Evolutionary conservation across 2,329 filamentous ascomycete species (phyloP), one percentile per base, ranked within the genome.

Genomic region (Hymenoscyphus infarciens): DNA sequence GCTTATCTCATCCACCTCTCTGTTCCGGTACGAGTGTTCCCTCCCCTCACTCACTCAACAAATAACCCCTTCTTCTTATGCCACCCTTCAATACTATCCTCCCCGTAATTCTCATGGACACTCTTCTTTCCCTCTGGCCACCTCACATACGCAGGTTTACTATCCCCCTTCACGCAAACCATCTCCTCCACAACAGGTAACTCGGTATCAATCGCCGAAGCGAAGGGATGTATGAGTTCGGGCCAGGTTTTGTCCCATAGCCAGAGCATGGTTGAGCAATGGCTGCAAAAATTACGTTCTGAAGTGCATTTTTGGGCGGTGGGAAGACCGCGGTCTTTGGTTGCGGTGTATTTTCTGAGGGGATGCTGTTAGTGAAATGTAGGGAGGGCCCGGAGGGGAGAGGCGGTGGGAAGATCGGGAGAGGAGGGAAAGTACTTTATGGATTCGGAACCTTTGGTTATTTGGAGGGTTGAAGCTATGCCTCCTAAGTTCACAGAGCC

Each of bases 171-270:
- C 31, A 80, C 72, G 66, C 79, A 81, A 35, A 79, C 75, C 78
- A 81, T 80, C 68, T 79, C 77, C 27, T 78, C 75, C 1, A 78
- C 77, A 38, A 71, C 72, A 0, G 77, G 77, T 61, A 81, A 62
- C 33, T 79, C 76, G 4, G 77, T 79, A 70, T 81, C 79, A 65
- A 81, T 80, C 22, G 79, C 79, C 8, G 78, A 77, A 4, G 79
- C 78, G 71, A 81, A 81, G 1, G 78, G 80, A 68, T 81, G 79
- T 58, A 80, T 79, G 59, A 81, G 61, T 64, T 81, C 78, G 0
- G 78, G 79, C 78, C 78, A 81, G 16, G 76, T 72, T 22, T 74
- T 70, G 67, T 81, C 78, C 76, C 77, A 80, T 3, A 81, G 66
- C 79, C 79, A 80, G 5, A 80, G 70, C 78, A 80, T 80, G 5